A percentile compares a stretch with the other conserved stretches of the same genome.
Conservation (phyloP, 176 grass and related monocot genomes). For the Aegilops sharonensis region DNA sequence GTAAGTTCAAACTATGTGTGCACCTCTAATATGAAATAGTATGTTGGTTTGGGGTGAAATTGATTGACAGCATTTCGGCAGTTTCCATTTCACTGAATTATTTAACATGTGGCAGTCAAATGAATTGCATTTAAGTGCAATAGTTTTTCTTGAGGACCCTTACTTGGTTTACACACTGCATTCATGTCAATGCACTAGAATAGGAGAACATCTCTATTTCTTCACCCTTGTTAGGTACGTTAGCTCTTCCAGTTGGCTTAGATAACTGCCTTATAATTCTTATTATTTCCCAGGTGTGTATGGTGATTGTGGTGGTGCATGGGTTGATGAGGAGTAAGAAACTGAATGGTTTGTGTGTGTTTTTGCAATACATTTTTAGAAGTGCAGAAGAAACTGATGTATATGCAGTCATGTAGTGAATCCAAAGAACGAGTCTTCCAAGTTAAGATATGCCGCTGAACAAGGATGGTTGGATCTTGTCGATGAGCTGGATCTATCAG, state of each 20-base stretch:
- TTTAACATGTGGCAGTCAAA: not conserved
- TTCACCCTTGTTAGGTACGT: not conserved
- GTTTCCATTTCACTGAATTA: not conserved
- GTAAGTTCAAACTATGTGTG: constrained; percentile 36
- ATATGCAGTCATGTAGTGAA: constrained; percentile 64
- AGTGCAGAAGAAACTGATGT: constrained; percentile 16
- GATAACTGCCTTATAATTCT: not conserved
- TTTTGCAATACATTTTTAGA: not conserved
- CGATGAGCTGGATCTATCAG: constrained; percentile 44
- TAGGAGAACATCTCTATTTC: not conserved
- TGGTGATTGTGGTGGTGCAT: constrained; percentile 76
- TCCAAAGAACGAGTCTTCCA: constrained; percentile 55
- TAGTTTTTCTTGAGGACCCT: not conserved
- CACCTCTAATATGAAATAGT: not conserved
- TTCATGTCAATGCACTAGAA: not conserved
- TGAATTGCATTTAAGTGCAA: not conserved
- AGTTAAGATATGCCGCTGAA: constrained; percentile 69
- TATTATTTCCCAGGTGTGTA: constrained; percentile 68
- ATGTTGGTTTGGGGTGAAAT: not conserved
- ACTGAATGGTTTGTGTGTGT: not conserved
- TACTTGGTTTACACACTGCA: not conserved
- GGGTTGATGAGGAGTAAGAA: constrained; percentile 82
- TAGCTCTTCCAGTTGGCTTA: not conserved
- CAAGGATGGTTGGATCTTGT: constrained; percentile 63
- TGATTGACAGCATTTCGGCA: not conserved